Conservation (phyloP, 2,329 filamentous ascomycete species). For the Sordariomycetes sp. region DNA sequence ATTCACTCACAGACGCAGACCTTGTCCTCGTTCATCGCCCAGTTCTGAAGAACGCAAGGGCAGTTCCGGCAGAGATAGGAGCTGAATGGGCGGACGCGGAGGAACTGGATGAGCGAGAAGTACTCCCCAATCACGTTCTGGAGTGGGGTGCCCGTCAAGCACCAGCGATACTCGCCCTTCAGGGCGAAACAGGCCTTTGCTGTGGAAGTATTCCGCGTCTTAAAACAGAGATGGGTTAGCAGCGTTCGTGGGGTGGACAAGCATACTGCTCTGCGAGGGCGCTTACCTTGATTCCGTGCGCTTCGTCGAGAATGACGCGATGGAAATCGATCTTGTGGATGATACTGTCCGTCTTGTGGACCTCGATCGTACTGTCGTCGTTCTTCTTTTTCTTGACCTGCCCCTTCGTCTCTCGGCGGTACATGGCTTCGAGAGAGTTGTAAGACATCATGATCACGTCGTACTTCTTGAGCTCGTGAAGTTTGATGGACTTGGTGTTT, state of each 20-base stretch:
- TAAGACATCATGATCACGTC: constrained; percentile 98
- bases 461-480: constrained; percentile 67
- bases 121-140: constrained; percentile 97
- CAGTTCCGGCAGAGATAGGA: constrained; percentile 92
- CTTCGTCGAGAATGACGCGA: constrained; percentile 87
- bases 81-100: constrained; percentile 80
- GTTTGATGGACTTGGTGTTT: constrained; percentile 67
- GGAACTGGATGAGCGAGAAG: constrained; percentile 86
- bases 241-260: background rate
- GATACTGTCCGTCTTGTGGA: constrained; percentile 63
- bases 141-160: constrained; percentile 84
- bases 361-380: background rate
- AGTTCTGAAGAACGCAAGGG: constrained; percentile 70
- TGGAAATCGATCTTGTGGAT: constrained; percentile 85
- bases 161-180: constrained; percentile 85
- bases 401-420: constrained; percentile 85
- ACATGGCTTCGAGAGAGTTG: constrained; percentile 81
- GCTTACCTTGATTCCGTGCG: constrained; percentile 79
- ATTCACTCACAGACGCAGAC: background rate
- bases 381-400: constrained; percentile 60
- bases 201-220: constrained; percentile 77
- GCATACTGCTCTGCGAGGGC: background rate
- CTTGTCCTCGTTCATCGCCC: constrained; percentile 28
- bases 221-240: background rate
- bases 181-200: constrained; percentile 93